Percentiles rank a stretch among this genome's conserved stretches.
These are phyloP conservation scores for Urochloa ruziziensis DNA, from an alignment of 176 grass and related monocot species.

Conservation along the genomic window DNA sequence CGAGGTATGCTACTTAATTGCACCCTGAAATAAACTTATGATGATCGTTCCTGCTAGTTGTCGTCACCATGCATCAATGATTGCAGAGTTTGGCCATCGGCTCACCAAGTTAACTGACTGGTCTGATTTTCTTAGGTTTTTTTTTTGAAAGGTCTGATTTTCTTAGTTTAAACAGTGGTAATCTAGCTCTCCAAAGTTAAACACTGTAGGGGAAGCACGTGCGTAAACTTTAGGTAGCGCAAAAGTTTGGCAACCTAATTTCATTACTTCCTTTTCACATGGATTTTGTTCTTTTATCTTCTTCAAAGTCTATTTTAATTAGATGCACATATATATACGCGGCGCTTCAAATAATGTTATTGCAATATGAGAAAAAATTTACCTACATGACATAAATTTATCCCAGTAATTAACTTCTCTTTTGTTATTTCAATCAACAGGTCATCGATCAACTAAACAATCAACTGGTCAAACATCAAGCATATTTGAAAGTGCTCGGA, in stretches of 20 bases:
- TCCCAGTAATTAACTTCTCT: not conserved
- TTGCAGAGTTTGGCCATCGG: constrained; percentile 22
- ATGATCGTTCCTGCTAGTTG: constrained; percentile 10
- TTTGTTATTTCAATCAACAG: not conserved
- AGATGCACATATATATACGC: not conserved
- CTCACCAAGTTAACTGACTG: not conserved
- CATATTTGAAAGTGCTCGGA: not conserved
- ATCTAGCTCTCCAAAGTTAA: not conserved
- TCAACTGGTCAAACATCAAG: not conserved
- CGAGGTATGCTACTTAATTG: constrained; percentile 20
- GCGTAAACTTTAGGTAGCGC: not conserved
- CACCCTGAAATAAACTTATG: not conserved
- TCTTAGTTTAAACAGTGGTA: not conserved
- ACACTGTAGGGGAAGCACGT: not conserved
- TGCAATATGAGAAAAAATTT: not conserved
- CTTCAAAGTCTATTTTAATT: not conserved
- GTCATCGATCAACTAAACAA: not conserved
- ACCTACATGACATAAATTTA: not conserved
- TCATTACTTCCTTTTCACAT: not conserved
- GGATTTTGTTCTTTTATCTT: not conserved
- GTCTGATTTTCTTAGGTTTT: not conserved
- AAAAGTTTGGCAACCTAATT: not conserved
- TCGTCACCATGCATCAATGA: constrained; percentile 31
- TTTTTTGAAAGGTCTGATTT: not conserved
- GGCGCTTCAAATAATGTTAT: not conserved